phyloP scores from a whole-genome alignment of 2,329 filamentous ascomycete genomes.

The Talaromyces sp. region DNA sequence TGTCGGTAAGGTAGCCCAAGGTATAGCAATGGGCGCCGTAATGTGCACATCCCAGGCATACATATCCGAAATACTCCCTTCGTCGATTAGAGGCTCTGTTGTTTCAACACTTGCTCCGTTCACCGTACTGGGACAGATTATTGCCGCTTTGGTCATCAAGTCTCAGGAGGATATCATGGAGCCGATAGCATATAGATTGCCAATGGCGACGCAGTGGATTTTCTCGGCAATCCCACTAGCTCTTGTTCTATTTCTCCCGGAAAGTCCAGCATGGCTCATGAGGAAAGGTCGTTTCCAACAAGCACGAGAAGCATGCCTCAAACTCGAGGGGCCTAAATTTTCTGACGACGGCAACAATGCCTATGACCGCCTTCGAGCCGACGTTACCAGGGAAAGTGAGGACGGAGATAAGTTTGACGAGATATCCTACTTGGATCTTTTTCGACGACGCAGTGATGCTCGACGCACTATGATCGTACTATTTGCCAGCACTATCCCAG shows the following conservation, averaged over 20 bases:
- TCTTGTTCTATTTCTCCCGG: conserved; percentile 29
- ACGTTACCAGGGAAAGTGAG: neutral
- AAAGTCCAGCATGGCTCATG: conserved; percentile 14
- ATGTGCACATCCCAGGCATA: conserved; percentile 42
- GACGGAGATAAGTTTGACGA: neutral
- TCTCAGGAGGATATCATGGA: conserved; percentile 19
- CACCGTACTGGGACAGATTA: conserved; percentile 44
- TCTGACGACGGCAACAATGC: neutral
- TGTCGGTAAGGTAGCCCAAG: conserved; percentile 42
- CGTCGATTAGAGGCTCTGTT: conserved; percentile 41
- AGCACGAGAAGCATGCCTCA: conserved; percentile 9
- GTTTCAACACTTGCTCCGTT: conserved; percentile 48
- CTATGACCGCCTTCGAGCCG: neutral
- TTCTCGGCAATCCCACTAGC: conserved; percentile 48
- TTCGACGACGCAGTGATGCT: conserved; percentile 15
- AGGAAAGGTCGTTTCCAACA: conserved; percentile 7
- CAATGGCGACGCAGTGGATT: conserved; percentile 51
- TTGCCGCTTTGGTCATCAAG: conserved; percentile 14
- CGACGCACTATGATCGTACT: conserved; percentile 28
- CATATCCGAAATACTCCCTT: conserved; percentile 47
- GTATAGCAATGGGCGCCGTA: conserved; percentile 43
- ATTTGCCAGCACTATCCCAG: conserved; percentile 41
- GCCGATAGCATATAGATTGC: conserved; percentile 36
- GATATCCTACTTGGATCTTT: neutral
- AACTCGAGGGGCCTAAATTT: neutral